phyloP scores from a whole-genome alignment of 495 filamentous ascomycete species.

The Cercophora scortea region DNA sequence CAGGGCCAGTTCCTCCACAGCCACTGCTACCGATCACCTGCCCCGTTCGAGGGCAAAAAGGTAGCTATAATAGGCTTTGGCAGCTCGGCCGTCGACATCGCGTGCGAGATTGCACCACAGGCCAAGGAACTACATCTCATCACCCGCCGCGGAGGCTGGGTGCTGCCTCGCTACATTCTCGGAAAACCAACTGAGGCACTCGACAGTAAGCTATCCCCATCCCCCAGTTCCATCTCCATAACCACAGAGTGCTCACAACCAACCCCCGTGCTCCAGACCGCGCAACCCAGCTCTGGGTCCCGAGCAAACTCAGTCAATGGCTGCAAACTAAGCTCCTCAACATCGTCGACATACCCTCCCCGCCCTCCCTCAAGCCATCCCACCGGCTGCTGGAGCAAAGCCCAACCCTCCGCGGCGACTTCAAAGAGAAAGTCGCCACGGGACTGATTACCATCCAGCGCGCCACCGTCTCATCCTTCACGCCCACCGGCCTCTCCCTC shows the following conservation, averaged over 20 bases:
- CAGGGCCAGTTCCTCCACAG: slow-evolving; percentile 22
- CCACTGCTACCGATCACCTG: slow-evolving; percentile 20
- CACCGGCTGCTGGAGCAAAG: slow-evolving; percentile 13
- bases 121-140: slow-evolving; percentile 12
- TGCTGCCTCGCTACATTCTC: slow-evolving; percentile 14
- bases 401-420: slow-evolving; percentile 11
- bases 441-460: slow-evolving; percentile 12
- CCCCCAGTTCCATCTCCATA: too few species aligned
- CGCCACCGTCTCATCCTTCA: slow-evolving; percentile 6
- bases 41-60: slow-evolving; percentile 18
- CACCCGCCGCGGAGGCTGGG: slow-evolving; percentile 14
- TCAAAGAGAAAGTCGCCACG: slow-evolving; percentile 12
- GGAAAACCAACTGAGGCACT: slow-evolving; percentile 14
- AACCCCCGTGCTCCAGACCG: slow-evolving; percentile 1
- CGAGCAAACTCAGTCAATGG: slow-evolving; percentile 5
- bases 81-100: slow-evolving; percentile 20
- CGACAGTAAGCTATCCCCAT: slow-evolving; percentile 5
- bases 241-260: too few species aligned
- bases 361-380: slow-evolving; percentile 7
- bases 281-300: slow-evolving; percentile 10
- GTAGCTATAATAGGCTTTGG: slow-evolving; percentile 24
- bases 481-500: slow-evolving; percentile 7
- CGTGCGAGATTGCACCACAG: slow-evolving; percentile 10
- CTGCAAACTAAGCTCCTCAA: slow-evolving; percentile 10
- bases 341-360: slow-evolving; percentile 4